These are phyloP conservation scores for Byssochlamys sp. DNA, from an alignment of 2,329 filamentous ascomycete species.

Conservation along the genomic window DNA sequence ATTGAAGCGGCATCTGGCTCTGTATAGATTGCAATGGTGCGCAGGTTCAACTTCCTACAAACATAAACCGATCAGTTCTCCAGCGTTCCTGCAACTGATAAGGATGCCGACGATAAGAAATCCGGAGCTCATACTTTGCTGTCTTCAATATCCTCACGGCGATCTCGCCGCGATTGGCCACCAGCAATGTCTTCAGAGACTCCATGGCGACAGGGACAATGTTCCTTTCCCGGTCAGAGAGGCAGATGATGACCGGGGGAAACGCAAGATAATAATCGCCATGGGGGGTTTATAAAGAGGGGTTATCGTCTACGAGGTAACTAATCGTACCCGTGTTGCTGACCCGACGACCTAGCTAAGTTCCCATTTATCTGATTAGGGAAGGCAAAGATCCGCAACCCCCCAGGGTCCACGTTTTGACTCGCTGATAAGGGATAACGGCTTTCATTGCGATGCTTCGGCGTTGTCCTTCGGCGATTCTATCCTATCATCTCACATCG, in stretches of 20 bases:
- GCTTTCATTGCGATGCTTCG: background rate
- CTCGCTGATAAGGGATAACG: background rate
- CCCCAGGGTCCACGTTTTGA: background rate
- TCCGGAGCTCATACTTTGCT: conserved; percentile 26
- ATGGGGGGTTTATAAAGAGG: background rate
- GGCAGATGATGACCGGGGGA: background rate
- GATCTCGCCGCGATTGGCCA: conserved; percentile 54
- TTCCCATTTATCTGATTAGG: background rate
- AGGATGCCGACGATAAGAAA: background rate
- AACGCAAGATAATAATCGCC: background rate
- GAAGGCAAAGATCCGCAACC: background rate
- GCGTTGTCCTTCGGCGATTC: background rate
- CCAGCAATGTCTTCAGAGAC: conserved; percentile 42
- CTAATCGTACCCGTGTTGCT: background rate
- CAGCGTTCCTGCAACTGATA: background rate
- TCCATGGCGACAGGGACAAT: conserved; percentile 17
- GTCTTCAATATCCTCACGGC: conserved; percentile 45
- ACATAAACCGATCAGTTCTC: background rate
- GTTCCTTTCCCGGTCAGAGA: background rate
- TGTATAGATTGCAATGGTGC: conserved; percentile 50
- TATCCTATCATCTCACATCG: background rate
- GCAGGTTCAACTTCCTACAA: conserved; percentile 35
- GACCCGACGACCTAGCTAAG: background rate
- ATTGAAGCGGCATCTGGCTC: conserved; percentile 45
- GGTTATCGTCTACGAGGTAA: background rate